Percentiles rank a stretch among this genome's conserved stretches.
Conservation (phyloP, 2,329 filamentous ascomycete genomes). For the Knufia fluminis region DNA sequence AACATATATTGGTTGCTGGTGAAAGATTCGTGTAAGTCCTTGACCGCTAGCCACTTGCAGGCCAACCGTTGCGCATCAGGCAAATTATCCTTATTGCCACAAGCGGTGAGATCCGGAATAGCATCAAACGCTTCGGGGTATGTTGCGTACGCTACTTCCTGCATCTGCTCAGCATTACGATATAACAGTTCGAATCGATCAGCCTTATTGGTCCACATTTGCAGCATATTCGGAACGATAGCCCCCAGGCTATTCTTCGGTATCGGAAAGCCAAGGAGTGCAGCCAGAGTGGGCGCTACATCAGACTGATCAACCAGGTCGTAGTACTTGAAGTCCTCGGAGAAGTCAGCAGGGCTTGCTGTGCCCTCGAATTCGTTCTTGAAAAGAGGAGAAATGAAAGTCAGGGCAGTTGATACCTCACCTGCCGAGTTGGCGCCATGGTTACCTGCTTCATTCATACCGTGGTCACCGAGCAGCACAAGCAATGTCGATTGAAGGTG, state of each 20-base stretch:
- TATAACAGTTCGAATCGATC: constrained; percentile 61
- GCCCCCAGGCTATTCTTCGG: constrained; percentile 85
- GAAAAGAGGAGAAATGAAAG: constrained; percentile 84
- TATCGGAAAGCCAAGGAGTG: constrained; percentile 75
- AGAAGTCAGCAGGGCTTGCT: constrained; percentile 44
- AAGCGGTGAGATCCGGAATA: constrained; percentile 8
- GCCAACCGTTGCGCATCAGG: constrained; percentile 49
- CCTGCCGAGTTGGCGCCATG: constrained; percentile 90
- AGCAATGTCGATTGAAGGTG: constrained; percentile 73
- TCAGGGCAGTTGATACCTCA: constrained; percentile 84
- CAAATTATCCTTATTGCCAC: constrained; percentile 3
- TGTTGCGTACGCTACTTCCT: constrained; percentile 64
- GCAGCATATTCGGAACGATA: constrained; percentile 69
- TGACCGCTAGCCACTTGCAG: constrained; percentile 54
- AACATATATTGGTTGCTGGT: constrained; percentile 1
- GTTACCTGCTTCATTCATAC: constrained; percentile 99
- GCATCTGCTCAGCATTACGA: constrained; percentile 71
- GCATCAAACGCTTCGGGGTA: constrained; percentile 44
- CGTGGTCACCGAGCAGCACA: constrained; percentile 85
- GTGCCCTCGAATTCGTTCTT: constrained; percentile 42
- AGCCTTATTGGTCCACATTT: constrained; percentile 55
- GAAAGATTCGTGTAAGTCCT: background rate
- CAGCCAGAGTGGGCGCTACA: constrained; percentile 79
- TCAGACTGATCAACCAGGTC: constrained; percentile 84
- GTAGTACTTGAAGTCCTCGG: constrained; percentile 70